Percentiles rank a stretch among this genome's conserved stretches.
Conservation (phyloP, 2,329 filamentous ascomycete genomes). For the Cytospora schulzeri region DNA sequence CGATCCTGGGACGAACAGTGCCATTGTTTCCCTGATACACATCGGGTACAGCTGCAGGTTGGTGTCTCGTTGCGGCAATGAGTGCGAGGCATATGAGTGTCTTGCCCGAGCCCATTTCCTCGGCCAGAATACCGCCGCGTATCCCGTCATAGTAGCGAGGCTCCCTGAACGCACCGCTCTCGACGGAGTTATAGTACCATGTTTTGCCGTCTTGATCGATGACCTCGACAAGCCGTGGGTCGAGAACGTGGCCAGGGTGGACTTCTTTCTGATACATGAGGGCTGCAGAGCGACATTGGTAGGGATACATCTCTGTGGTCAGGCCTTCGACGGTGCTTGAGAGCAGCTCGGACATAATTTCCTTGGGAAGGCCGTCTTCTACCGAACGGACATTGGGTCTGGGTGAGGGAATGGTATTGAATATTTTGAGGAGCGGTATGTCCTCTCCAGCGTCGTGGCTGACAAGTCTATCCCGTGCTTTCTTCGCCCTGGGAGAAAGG, state of each 20-base stretch:
- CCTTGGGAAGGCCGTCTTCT: slow-evolving; percentile 50
- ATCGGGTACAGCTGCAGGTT: slow-evolving; percentile 67
- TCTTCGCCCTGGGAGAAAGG: slow-evolving; percentile 40
- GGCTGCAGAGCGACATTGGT: slow-evolving; percentile 79
- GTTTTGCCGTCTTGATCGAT: slow-evolving; percentile 59
- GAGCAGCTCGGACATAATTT: slow-evolving; percentile 59
- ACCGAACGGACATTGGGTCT: slow-evolving; percentile 55
- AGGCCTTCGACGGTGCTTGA: slow-evolving; percentile 57
- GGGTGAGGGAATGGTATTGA: slow-evolving; percentile 74
- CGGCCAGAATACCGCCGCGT: slow-evolving; percentile 75
- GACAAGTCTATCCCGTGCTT: slow-evolving; percentile 25
- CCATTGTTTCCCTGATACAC: slow-evolving; percentile 51
- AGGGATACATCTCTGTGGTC: slow-evolving; percentile 68
- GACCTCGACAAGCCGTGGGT: slow-evolving; percentile 69
- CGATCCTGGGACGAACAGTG: slow-evolving; percentile 50
- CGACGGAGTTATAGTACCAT: slow-evolving; percentile 73
- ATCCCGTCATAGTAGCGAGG: slow-evolving; percentile 73
- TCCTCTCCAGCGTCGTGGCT: slow-evolving; percentile 38
- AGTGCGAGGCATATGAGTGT: slow-evolving; percentile 82
- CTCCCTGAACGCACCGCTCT: slow-evolving; percentile 63
- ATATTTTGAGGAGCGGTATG: slow-evolving; percentile 66
- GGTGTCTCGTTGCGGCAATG: slow-evolving; percentile 73
- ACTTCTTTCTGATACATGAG: slow-evolving; percentile 82
- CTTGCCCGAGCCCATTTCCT: slow-evolving; percentile 84
- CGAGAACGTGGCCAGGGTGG: slow-evolving; percentile 63